These are phyloP conservation scores for Hypomontagnella monticulosa DNA, from an alignment of 495 filamentous ascomycete genomes.

Conservation along the genomic window DNA sequence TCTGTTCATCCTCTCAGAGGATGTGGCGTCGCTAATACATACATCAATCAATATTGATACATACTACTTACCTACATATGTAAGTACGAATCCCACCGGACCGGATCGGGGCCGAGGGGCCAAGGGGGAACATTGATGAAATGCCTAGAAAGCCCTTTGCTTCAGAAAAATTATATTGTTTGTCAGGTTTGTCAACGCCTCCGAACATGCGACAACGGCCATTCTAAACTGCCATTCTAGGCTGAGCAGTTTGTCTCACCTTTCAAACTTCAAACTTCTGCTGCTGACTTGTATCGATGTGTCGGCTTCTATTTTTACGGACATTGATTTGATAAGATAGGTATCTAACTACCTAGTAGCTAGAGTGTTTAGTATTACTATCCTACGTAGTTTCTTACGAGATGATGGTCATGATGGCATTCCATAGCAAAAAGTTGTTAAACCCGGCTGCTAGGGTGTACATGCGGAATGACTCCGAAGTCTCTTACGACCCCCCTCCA, in stretches of 20 bases:
- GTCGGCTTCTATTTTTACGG: conserved; percentile 26
- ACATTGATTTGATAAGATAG: background rate
- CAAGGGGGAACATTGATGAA: background rate
- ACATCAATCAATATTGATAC: too few relatives aligned
- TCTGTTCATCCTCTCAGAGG: too few relatives aligned
- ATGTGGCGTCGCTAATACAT: background rate
- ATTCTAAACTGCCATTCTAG: conserved; percentile 1
- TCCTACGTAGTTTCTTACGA: background rate
- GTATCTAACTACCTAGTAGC: background rate
- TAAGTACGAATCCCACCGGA: background rate
- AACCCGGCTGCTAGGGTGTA: background rate
- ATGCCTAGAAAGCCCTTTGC: conserved; percentile 19
- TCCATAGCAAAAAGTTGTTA: background rate
- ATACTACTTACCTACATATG: too few relatives aligned
- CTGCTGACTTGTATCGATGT: background rate
- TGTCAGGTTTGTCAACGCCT: conserved; percentile 24
- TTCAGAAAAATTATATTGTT: conserved; percentile 30
- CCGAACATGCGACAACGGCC: conserved; percentile 25
- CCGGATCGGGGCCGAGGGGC: conserved; percentile 1
- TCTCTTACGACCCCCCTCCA: background rate
- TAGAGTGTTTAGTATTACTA: conserved; percentile 1
- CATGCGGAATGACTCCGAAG: conserved; percentile 20
- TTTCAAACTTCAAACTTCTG: conserved; percentile 4
- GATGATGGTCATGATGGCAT: background rate
- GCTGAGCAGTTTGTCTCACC: conserved; percentile 17